Evolutionary conservation across 1,139 yeast genomes (phyloP), one percentile per base, ranked within the genome.

Genomic region (Geotrichum australiense): DNA sequence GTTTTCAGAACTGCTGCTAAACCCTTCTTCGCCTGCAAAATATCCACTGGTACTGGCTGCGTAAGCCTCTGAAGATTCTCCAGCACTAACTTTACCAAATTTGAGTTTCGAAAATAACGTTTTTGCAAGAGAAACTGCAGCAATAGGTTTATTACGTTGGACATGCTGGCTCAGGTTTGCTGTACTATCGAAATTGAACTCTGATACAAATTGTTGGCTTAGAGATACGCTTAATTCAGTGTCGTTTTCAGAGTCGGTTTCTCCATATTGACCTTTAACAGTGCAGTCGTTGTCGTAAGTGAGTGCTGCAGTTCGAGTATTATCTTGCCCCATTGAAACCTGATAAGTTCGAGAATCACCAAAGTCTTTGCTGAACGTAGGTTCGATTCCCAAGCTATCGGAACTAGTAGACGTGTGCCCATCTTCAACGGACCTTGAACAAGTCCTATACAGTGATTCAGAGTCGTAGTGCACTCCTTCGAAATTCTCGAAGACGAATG

Each of bases 391-490:
- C 10, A 20, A 4, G 31, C 2, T 3, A 2, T 12, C 18, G 31
- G n/a, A n/a, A n/a, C n/a, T n/a, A n/a, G n/a, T n/a, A n/a, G 31
- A 27, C 19, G 8, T 12, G 4, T n/a, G 31, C 19, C 11, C 31
- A 27, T 15, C 31, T 15, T 27, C 19, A 27, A 20, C 31, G 10
- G 15, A 26, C 14, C 14, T 7, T 7, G 30, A 26, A n/a, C 14
- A n/a, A n/a, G 14, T 26, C 14, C 14, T 7, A n/a, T 26, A 20
- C 4, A 31, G 7, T 14, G 25, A 31, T 8, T 18, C 35, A 19
- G 35, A 19, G 4, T 31, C 35, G 21, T n/a, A 18, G 15, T 27
- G 37, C 25, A 35, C 30, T 6, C 43, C 43, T 12, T 34, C 38
- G 25, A 40, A 40, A 7, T 32, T 27, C 14, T 28, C 35, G 25